Evolutionary conservation across 1,284 basidiomycete species (phyloP), one percentile per base, ranked within the genome.

Genomic region (Vanrija pseudolonga): DNA sequence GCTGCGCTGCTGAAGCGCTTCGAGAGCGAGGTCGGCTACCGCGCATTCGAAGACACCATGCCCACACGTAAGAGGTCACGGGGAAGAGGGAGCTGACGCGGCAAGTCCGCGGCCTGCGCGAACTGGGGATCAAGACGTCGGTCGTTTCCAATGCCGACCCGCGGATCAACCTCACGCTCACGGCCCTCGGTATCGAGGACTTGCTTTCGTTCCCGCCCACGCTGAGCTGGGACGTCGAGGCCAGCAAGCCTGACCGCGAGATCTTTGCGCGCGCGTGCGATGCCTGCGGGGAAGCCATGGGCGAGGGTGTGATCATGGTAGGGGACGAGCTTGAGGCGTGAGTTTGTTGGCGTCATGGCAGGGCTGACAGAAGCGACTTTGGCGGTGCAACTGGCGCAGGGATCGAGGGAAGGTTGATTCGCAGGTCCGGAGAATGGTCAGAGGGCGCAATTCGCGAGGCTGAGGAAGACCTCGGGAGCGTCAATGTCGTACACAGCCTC

Each of bases 251-350:
- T 5, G 62, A 67, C 22, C 8, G 43, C 1, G 39, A 47, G 37
- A 76, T 77, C 19, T 77, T 64, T 57, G 48, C 65, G 15, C 53
- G 51, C 0, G 75, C 76, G 3, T 71, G 70, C 48, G 36, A 54
- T 12, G 20, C 45, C 1, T 68, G 65, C 26, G 60, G 44, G 0
- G 68, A 66, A 51, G 38, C 45, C 6, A 28, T 44, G 2, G 68
- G 67, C 1, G 55, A 67, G 26, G 74, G 73, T 8, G 68, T 74
- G 3, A 51, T 77, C 22, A 73, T 76, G 71, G 62, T 77, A 9
- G 76, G 76, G 0, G 76, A 77, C 52, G 76, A 77, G 60, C 62
- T 76, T 11, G 64, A 69, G 39, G 75, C 75, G 74, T 76, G 53
- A 61, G 74, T 71, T 18, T 11, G n/a, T n/a, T n/a, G n/a, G 22